Evolutionary conservation across 176 grass and related monocot species (phyloP).

Genomic region (Zizania latifolia): DNA sequence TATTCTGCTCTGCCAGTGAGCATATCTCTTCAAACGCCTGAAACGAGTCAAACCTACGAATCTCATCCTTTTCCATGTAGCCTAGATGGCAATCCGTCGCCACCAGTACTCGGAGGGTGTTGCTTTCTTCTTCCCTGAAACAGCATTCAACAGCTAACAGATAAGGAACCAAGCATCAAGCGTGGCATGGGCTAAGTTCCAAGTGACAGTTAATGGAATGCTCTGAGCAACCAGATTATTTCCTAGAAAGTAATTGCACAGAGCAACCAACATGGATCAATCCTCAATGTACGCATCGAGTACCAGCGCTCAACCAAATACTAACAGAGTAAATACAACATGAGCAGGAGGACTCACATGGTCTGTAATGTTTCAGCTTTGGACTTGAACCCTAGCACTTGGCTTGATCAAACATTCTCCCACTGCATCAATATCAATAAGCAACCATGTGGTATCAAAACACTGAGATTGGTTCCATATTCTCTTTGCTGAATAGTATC

Average conservation of each 20-base stretch:
- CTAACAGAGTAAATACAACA: background rate
- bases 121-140: slow-evolving; percentile 21
- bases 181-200: background rate
- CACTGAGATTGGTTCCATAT: background rate
- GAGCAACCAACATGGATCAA: background rate
- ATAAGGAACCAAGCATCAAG: background rate
- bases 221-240: background rate
- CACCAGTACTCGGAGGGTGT: slow-evolving; percentile 54
- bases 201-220: background rate
- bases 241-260: background rate
- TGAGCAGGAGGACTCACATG: slow-evolving; percentile 16
- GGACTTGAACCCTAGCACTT: background rate
- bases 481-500: too few relatives aligned
- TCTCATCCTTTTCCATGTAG: slow-evolving; percentile 97
- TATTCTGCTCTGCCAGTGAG: slow-evolving; percentile 64
- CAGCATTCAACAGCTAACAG: background rate
- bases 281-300: background rate
- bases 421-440: background rate
- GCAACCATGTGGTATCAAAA: background rate
- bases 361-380: background rate
- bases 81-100: slow-evolving; percentile 90
- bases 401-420: background rate
- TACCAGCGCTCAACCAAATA: background rate
- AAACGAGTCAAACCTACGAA: slow-evolving; percentile 81
- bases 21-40: slow-evolving; percentile 92